phyloP scores from a whole-genome alignment of 305 asterid species.

The Fraxinus sp. region DNA sequence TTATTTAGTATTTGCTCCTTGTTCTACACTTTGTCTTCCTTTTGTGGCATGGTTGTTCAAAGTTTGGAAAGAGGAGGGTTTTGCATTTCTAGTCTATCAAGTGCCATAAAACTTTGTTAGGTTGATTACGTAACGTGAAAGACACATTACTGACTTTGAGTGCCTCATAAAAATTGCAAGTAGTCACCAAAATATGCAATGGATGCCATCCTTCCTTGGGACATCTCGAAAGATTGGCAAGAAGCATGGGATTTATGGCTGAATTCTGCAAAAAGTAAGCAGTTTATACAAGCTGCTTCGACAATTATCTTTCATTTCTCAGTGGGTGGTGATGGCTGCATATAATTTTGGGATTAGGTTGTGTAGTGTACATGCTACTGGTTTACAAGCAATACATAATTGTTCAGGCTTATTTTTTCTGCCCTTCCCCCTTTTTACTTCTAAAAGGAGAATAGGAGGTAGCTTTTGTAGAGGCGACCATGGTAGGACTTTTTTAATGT shows the following conservation, averaged over 20 bases:
- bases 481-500: neutral
- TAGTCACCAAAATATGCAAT: conserved; percentile 1
- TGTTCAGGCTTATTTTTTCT: neutral
- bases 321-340: neutral
- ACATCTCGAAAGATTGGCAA: neutral
- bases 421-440: neutral
- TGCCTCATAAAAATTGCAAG: neutral
- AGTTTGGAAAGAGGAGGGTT: neutral
- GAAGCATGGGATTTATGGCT: neutral
- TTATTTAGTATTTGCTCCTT: neutral
- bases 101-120: neutral
- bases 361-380: neutral
- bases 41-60: neutral
- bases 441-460: neutral
- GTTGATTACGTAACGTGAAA: neutral
- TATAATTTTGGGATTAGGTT: neutral
- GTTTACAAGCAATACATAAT: neutral
- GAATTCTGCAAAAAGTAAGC: neutral
- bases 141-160: neutral
- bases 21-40: neutral
- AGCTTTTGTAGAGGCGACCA: neutral
- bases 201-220: neutral
- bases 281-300: neutral
- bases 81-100: neutral
- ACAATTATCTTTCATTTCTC: neutral